A percentile compares a stretch with the other conserved stretches of the same genome.
Conservation (phyloP, 768 basidiomycete species). For the Coprinopsis cinerea region DNA sequence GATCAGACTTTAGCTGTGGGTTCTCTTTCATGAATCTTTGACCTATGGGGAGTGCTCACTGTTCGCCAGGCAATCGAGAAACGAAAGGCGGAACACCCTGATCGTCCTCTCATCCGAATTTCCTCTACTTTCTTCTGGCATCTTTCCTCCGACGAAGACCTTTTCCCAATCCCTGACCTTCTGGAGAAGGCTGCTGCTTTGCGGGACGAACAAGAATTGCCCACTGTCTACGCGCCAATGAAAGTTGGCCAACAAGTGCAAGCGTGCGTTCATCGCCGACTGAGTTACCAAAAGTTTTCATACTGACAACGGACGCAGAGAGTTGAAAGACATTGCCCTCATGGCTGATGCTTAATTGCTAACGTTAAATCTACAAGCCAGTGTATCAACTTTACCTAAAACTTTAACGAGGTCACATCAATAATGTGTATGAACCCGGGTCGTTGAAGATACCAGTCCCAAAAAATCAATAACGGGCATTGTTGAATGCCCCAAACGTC, state of each 20-base stretch:
- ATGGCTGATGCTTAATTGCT: constrained; percentile 58
- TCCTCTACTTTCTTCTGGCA: constrained; percentile 98
- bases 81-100: constrained; percentile 51
- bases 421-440: too few relatives aligned
- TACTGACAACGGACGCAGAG: constrained; percentile 35
- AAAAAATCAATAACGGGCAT: constrained; percentile 2
- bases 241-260: constrained; percentile 88
- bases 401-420: too few relatives aligned
- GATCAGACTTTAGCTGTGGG: constrained; percentile 66
- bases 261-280: constrained; percentile 41
- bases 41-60: constrained; percentile 1
- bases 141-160: constrained; percentile 76
- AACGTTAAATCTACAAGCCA: neutral
- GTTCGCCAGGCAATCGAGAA: constrained; percentile 51
- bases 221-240: constrained; percentile 57
- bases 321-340: constrained; percentile 75
- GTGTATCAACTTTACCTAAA: too few relatives aligned
- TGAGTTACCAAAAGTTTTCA: constrained; percentile 5
- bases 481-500: too few relatives aligned
- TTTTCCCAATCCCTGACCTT: constrained; percentile 59
- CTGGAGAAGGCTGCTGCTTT: constrained; percentile 39
- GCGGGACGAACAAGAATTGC: constrained; percentile 38
- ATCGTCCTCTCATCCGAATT: constrained; percentile 89
- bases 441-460: too few relatives aligned
- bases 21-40: neutral